A percentile compares a stretch with the other conserved stretches of the same genome.
phyloP scores from a whole-genome alignment of 2,329 filamentous ascomycete species.

The Botrytis fragariae region DNA sequence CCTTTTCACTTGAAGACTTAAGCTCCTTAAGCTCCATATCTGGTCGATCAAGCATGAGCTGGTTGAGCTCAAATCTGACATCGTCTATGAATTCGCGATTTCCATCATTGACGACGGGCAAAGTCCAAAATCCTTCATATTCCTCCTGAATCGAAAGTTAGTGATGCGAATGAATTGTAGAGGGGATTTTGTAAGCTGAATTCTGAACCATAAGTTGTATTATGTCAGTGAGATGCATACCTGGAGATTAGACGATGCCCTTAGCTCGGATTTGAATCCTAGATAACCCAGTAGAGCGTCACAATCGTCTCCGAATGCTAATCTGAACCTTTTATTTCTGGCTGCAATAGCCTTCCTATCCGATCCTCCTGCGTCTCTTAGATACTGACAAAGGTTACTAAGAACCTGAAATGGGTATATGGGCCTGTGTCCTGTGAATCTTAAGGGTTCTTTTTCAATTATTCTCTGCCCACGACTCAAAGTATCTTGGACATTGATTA shows the following conservation, averaged over 20 bases:
- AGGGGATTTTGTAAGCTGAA: neutral
- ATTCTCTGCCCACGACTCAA: conserved; percentile 52
- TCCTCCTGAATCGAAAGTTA: conserved; percentile 29
- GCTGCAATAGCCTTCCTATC: conserved; percentile 54
- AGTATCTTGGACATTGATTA: conserved; percentile 54
- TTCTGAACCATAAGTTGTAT: neutral
- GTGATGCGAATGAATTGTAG: neutral
- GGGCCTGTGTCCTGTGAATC: conserved; percentile 48
- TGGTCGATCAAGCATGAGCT: conserved; percentile 29
- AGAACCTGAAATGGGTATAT: conserved; percentile 55
- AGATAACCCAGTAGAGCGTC: conserved; percentile 55
- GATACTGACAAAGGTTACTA: conserved; percentile 56
- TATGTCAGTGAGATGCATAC: conserved; percentile 37
- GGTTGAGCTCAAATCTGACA: conserved; percentile 53
- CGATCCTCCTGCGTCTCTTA: conserved; percentile 49
- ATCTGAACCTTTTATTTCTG: conserved; percentile 62
- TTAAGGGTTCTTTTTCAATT: conserved; percentile 50
- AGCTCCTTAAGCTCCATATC: conserved; percentile 26
- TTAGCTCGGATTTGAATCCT: conserved; percentile 49
- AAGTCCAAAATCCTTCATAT: conserved; percentile 37
- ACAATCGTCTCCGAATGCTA: conserved; percentile 62
- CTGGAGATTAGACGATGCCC: conserved; percentile 36
- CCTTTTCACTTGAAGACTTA: conserved; percentile 4
- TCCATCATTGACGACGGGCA: conserved; percentile 30
- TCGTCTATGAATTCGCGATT: conserved; percentile 53